These are phyloP conservation scores for Lagerstroemia speciosa DNA, from an alignment of 345 rosid genomes.

Conservation along the genomic window DNA sequence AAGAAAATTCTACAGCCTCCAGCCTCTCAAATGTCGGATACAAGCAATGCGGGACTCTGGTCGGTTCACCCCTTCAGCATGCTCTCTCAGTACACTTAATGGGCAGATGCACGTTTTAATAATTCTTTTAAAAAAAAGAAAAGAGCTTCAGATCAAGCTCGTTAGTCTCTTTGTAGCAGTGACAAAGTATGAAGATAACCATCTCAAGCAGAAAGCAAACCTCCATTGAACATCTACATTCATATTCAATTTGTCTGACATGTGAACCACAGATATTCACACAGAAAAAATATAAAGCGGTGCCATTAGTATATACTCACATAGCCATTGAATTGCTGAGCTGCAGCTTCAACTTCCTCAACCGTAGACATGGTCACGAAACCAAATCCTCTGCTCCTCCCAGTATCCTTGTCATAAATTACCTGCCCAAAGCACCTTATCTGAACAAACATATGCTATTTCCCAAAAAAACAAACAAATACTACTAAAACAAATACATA, in stretches of 20 bases:
- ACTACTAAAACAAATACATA: not conserved
- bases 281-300: not conserved
- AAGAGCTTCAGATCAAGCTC: not conserved
- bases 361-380: slow-evolving; percentile 82
- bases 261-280: not conserved
- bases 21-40: not conserved
- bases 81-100: no score
- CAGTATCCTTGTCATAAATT: slow-evolving; percentile 83
- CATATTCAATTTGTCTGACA: not conserved
- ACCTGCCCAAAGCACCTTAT: slow-evolving; percentile 41
- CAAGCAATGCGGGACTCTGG: not conserved
- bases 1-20: not conserved
- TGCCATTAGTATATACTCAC: slow-evolving; percentile 34
- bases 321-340: slow-evolving; percentile 80
- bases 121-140: not conserved
- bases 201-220: not conserved
- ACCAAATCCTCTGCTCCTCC: slow-evolving; percentile 96
- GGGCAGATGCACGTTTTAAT: no score
- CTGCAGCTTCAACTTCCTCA: slow-evolving; percentile 75
- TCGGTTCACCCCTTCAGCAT: not conserved
- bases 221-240: not conserved
- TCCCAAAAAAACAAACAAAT: no score
- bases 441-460: not conserved
- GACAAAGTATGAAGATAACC: not conserved
- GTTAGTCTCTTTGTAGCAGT: not conserved